Percentiles rank a stretch among this genome's conserved stretches.
These are phyloP conservation scores for Drosera capensis DNA, from an alignment of 148 eudicot species.

Conservation along the genomic window DNA sequence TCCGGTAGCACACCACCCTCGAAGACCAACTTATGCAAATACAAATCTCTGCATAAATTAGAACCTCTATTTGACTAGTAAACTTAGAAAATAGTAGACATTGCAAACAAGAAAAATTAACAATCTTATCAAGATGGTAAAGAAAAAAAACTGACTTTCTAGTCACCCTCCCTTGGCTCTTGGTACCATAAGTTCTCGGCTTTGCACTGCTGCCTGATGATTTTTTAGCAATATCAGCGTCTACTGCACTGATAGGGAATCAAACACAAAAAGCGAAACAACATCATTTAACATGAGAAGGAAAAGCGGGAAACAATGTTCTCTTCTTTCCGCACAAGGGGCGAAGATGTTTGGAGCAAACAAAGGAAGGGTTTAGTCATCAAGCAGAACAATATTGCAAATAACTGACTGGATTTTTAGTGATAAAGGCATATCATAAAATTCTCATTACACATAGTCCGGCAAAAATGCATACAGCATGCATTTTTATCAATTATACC, in stretches of 20 bases:
- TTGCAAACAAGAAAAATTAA: too few species aligned
- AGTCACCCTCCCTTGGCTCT: conserved; percentile 51
- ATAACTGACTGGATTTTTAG: too few species aligned
- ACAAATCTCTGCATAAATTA: conserved; percentile 42
- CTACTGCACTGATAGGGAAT: conserved; percentile 30
- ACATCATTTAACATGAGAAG: too few species aligned
- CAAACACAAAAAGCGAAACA: background rate
- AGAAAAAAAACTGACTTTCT: conserved; percentile 45
- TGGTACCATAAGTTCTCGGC: conserved; percentile 18
- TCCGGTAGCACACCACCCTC: conserved; percentile 60
- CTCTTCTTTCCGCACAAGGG: too few species aligned
- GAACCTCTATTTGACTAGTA: background rate
- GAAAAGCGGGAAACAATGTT: too few species aligned
- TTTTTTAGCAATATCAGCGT: conserved; percentile 13
- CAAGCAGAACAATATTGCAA: too few species aligned
- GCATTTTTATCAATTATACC: too few species aligned
- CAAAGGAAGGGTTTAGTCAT: too few species aligned
- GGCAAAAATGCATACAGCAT: too few species aligned
- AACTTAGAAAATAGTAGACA: background rate
- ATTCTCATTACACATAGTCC: too few species aligned
- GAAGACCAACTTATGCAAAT: conserved; percentile 65
- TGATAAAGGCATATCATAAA: too few species aligned
- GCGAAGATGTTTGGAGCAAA: too few species aligned
- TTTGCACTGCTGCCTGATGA: conserved; percentile 13
- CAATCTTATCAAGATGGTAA: background rate